Evolutionary conservation across 352 stramenopile genomes (phyloP), one percentile per base, ranked within the genome.

Genomic region (Albugo candida): DNA sequence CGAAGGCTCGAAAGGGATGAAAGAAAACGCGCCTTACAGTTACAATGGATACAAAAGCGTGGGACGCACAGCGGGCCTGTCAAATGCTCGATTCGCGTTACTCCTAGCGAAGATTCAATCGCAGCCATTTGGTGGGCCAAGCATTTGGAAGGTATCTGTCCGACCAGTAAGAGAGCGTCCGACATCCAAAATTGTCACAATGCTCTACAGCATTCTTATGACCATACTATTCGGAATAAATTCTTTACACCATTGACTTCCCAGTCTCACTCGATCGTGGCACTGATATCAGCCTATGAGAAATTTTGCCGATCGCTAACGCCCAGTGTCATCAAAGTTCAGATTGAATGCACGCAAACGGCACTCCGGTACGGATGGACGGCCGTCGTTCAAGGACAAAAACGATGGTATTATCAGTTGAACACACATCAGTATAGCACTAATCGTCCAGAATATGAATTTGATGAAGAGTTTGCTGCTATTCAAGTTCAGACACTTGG

Each of bases 351-450:
- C 48, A 86, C 77, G 0, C 63, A 59, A 14, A 65, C 65, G 14
- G 61, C 56, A 31, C 50, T 83, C 38, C 70, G 70, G 6, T 87
- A 85, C 42, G 74, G 74, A 11, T 91, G 77, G 77, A 56, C 63
- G 51, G 54, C 70, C 41, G 40, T 74, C 13, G 45, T 53, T 43
- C 17, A 19, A 3, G 34, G 17, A 10, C 14, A 50, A 14, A 14
- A 47, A 41, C 55, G 34, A 2, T 11, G 52, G 1, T 86, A 75
- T 40, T 86, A 70, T 42, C 67, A 70, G 56, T 65, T 84, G 46
- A 35, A 47, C 2, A 81, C 70, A 0, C 47, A 51, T 0, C 56
- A 65, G 36, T 72, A 67, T 8, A 66, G 59, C 13, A 83, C 74
- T 73, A 62, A 73, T 12, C 58, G 60, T 2, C 74, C 77, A 4